These are phyloP conservation scores for Haberlea rhodopensis DNA, from an alignment of 257 asterid species.

Conservation along the genomic window DNA sequence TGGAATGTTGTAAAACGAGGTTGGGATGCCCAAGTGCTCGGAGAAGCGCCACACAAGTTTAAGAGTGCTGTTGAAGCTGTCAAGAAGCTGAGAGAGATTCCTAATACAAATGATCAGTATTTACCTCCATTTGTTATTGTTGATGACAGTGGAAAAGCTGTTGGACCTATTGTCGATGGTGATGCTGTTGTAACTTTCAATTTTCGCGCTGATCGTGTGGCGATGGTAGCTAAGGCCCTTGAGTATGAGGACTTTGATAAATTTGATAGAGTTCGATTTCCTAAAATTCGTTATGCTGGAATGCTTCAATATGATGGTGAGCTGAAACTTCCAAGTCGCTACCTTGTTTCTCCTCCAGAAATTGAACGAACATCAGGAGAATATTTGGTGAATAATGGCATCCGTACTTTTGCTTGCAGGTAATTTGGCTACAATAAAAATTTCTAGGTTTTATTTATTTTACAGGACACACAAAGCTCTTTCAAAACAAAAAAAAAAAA, in stretches of 20 bases:
- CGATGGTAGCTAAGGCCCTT: constrained; percentile 86
- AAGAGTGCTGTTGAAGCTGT: constrained; percentile 73
- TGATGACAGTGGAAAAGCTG: constrained; percentile 78
- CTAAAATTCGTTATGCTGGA: constrained; percentile 87
- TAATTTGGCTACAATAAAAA: constrained; percentile 25
- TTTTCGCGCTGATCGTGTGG: constrained; percentile 96
- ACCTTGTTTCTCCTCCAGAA: constrained; percentile 95
- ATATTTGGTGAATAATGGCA: constrained; percentile 74
- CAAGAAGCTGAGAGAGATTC: constrained; percentile 77
- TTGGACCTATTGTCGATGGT: constrained; percentile 90
- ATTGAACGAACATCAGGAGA: constrained; percentile 98
- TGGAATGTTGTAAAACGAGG: constrained; percentile 94
- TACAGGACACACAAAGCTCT: not conserved
- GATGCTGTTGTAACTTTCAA: constrained; percentile 94
- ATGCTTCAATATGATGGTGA: constrained; percentile 99
- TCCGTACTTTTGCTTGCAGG: constrained; percentile 96
- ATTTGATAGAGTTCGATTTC: constrained; percentile 79
- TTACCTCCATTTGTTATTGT: constrained; percentile 91
- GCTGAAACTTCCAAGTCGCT: constrained; percentile 79
- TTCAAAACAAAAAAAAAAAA: too few species aligned
- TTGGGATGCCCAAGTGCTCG: constrained; percentile 99
- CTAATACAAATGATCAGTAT: constrained; percentile 66
- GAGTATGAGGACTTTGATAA: constrained; percentile 78
- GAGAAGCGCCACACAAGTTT: constrained; percentile 92
- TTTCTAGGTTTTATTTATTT: not conserved